Conservation (phyloP, 495 filamentous ascomycete genomes). For the Penicillium angulare region DNA sequence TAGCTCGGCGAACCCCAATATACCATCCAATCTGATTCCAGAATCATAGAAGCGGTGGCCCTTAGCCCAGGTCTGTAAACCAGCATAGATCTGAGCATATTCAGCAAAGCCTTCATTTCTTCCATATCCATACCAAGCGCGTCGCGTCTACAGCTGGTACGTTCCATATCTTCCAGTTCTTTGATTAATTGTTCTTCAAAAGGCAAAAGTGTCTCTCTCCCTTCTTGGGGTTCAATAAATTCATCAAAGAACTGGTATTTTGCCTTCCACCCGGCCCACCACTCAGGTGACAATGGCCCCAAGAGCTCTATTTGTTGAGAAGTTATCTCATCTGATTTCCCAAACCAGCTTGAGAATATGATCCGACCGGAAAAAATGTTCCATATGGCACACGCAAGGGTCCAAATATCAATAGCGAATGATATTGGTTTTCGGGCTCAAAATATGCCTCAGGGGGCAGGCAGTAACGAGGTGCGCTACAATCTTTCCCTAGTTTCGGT, state of each 20-base stretch:
- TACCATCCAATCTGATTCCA: conserved; percentile 41
- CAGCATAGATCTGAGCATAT: conserved; percentile 36
- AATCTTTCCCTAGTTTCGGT: neutral
- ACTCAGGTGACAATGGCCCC: conserved; percentile 29
- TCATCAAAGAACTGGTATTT: conserved; percentile 12
- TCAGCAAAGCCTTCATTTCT: conserved; percentile 33
- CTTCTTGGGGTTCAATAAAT: conserved; percentile 12
- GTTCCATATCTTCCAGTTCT: conserved; percentile 16
- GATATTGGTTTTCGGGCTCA: conserved; percentile 22
- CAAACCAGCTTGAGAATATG: conserved; percentile 22
- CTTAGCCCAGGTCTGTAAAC: conserved; percentile 31
- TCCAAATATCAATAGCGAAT: conserved; percentile 33
- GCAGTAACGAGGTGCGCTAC: neutral
- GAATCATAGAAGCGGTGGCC: conserved; percentile 23
- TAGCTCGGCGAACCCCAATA: conserved; percentile 26
- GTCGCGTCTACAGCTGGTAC: conserved; percentile 12
- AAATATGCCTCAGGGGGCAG: conserved; percentile 24
- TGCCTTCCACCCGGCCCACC: conserved; percentile 21
- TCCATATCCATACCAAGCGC: conserved; percentile 19
- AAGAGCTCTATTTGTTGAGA: conserved; percentile 37
- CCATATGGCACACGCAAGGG: conserved; percentile 31
- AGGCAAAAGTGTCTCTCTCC: conserved; percentile 20
- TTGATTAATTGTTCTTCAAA: conserved; percentile 26
- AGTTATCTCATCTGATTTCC: conserved; percentile 24
- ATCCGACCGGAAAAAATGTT: conserved; percentile 29